Conservation (phyloP, 2,329 filamentous ascomycete species). For the Alternaria sp. region DNA sequence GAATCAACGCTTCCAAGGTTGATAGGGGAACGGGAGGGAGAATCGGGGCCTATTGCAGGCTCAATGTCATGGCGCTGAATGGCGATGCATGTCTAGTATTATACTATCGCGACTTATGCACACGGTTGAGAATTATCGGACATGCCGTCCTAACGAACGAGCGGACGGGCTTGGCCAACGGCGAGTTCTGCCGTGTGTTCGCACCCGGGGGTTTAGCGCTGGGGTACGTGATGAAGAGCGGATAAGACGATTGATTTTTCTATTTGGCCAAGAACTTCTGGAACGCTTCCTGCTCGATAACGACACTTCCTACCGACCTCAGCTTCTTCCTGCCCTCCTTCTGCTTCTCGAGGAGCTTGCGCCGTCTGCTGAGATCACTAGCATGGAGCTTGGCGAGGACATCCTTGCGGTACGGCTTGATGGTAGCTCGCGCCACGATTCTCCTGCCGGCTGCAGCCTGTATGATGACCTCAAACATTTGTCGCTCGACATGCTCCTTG, state of each 20-base stretch:
- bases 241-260: constrained; percentile 6
- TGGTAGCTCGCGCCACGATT: constrained; percentile 88
- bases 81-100: not conserved
- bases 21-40: not conserved
- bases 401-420: constrained; percentile 97
- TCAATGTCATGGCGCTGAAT: not conserved
- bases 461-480: constrained; percentile 97
- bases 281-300: constrained; percentile 96
- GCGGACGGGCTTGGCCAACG: not conserved
- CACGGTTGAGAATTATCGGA: not conserved
- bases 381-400: constrained; percentile 93
- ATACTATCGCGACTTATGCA: not conserved
- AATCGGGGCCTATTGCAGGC: not conserved
- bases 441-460: constrained; percentile 84
- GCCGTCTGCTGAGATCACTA: constrained; percentile 79
- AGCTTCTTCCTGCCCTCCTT: constrained; percentile 93
- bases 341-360: constrained; percentile 93
- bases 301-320: constrained; percentile 81
- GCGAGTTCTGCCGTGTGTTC: not conserved
- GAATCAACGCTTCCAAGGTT: not conserved
- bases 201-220: not conserved
- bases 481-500: constrained; percentile 93
- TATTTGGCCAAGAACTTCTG: constrained; percentile 87
- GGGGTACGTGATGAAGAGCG: not conserved
- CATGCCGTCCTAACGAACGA: not conserved